phyloP scores from a whole-genome alignment of 176 grass and related monocot species.

The Lolium rigidum region DNA sequence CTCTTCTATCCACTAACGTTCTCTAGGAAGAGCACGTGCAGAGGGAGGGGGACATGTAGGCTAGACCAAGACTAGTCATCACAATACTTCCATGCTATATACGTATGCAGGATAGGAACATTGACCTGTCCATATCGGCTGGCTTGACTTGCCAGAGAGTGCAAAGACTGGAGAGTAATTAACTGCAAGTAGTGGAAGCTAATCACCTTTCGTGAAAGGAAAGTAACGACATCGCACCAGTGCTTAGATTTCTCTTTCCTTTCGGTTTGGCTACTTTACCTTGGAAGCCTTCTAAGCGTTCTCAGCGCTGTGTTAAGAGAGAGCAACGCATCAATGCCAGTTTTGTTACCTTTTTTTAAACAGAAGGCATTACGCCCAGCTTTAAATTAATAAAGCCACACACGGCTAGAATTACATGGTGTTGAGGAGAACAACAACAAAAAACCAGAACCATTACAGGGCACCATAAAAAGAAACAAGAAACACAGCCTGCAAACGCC shows the following conservation, averaged over 20 bases:
- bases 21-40: not conserved
- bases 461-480: too few species aligned
- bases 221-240: not conserved
- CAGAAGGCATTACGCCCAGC: too few species aligned
- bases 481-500: too few species aligned
- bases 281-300: not conserved
- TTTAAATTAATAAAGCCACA: too few species aligned
- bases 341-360: too few species aligned
- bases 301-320: not conserved
- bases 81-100: not conserved
- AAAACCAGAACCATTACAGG: too few species aligned
- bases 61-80: conserved; percentile 36
- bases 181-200: not conserved
- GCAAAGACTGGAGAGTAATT: not conserved
- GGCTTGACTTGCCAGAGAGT: not conserved
- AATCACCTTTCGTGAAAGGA: not conserved
- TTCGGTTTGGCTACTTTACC: not conserved
- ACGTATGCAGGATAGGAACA: not conserved
- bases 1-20: not conserved
- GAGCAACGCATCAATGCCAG: too few species aligned
- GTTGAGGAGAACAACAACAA: too few species aligned
- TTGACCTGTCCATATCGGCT: not conserved
- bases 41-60: not conserved
- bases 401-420: too few species aligned
- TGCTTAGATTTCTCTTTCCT: not conserved